Percentiles rank a stretch among this genome's conserved stretches.
These are phyloP conservation scores for Cardiospermum halicacabum DNA, from an alignment of 345 rosid genomes.

Conservation along the genomic window DNA sequence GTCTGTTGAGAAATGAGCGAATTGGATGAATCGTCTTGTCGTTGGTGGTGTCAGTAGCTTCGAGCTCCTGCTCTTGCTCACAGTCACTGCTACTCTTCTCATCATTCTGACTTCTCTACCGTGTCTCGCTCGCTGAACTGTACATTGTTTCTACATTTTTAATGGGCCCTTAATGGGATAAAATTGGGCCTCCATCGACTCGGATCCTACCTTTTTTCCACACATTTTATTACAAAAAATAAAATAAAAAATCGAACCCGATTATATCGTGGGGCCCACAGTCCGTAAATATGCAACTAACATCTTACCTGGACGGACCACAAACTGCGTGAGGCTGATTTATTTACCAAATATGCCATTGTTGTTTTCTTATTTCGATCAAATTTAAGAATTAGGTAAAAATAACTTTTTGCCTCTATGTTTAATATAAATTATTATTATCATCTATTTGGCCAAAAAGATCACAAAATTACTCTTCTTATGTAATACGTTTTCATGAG, in stretches of 20 bases:
- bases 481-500: too few relatives aligned
- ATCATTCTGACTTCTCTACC: background rate
- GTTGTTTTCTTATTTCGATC: too few relatives aligned
- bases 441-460: too few relatives aligned
- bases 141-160: background rate
- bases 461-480: too few relatives aligned
- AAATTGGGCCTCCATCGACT: background rate
- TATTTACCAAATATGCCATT: background rate
- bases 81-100: constrained; percentile 7
- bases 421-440: too few relatives aligned
- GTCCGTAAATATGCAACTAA: background rate
- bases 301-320: background rate
- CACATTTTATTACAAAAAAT: too few relatives aligned
- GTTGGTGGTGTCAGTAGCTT: constrained; percentile 1
- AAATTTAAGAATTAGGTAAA: too few relatives aligned
- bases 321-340: background rate
- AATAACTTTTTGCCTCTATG: too few relatives aligned
- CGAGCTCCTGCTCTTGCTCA: constrained; percentile 14
- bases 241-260: too few relatives aligned
- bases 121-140: background rate
- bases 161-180: background rate
- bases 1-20: constrained; percentile 36
- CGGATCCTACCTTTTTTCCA: too few relatives aligned
- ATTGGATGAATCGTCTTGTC: background rate
- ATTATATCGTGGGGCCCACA: background rate